phyloP scores from a whole-genome alignment of 257 asterid genomes.

The Echium plantagineum region DNA sequence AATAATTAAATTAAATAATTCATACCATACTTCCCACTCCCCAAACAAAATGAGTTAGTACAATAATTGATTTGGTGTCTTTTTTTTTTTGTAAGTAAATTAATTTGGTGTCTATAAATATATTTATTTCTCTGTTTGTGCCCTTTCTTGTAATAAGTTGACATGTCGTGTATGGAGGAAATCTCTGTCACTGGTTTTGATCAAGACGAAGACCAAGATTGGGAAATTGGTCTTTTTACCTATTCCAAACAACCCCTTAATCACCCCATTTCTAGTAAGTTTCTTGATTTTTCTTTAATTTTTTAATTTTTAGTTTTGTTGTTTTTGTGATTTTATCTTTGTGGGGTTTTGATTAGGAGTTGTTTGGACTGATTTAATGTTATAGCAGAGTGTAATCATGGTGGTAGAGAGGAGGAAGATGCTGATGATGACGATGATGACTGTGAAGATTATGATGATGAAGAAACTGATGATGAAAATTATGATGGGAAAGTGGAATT shows the following conservation, averaged over 20 bases:
- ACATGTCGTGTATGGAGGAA: neutral
- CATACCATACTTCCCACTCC: no score
- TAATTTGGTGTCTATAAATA: no score
- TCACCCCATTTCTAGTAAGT: constrained; percentile 12
- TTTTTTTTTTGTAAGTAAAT: no score
- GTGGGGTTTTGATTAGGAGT: no score
- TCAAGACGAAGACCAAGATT: constrained; percentile 9
- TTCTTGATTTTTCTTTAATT: neutral
- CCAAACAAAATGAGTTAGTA: no score
- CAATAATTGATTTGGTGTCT: no score
- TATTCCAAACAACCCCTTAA: constrained; percentile 9
- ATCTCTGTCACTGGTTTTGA: neutral
- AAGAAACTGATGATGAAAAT: constrained; percentile 8
- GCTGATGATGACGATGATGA: constrained; percentile 49
- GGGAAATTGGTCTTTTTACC: constrained; percentile 6
- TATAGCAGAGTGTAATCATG: constrained; percentile 29
- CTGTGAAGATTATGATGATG: constrained; percentile 19
- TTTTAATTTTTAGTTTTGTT: constrained; percentile 8
- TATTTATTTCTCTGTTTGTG: neutral
- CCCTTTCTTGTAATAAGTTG: neutral
- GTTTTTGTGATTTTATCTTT: neutral
- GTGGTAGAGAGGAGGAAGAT: constrained; percentile 42
- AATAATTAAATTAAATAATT: no score
- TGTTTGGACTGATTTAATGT: constrained; percentile 9
- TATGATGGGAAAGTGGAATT: constrained; percentile 45